Conservation (phyloP, 2,329 filamentous ascomycete genomes). For the Venturia aucupariae region DNA sequence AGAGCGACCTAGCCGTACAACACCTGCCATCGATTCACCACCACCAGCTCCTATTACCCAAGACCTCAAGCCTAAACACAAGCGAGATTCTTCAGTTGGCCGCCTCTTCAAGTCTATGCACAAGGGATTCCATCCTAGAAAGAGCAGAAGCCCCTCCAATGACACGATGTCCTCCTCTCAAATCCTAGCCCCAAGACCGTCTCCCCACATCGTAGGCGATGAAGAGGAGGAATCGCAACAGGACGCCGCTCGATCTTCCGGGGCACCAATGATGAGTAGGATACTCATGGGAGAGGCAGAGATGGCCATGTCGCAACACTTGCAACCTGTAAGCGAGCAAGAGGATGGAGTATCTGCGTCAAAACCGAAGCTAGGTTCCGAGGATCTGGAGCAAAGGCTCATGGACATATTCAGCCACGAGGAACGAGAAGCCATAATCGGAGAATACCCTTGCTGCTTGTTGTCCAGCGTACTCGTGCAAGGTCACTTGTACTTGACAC, state of each 20-base stretch:
- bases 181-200: conserved; percentile 22
- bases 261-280: conserved; percentile 14
- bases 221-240: conserved; percentile 24
- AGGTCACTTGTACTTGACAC: conserved; percentile 92
- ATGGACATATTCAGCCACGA: conserved; percentile 61
- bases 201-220: conserved; percentile 19
- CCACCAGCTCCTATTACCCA: background rate
- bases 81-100: conserved; percentile 13
- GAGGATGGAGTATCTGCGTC: conserved; percentile 24
- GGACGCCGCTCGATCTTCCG: conserved; percentile 24
- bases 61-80: conserved; percentile 17
- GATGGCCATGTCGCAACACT: conserved; percentile 15
- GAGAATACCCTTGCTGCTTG: conserved; percentile 92
- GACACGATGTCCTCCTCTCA: conserved; percentile 44
- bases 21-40: background rate
- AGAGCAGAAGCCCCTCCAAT: conserved; percentile 20
- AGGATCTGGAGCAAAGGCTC: conserved; percentile 57
- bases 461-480: conserved; percentile 85
- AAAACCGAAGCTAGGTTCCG: conserved; percentile 25
- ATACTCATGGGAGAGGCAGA: conserved; percentile 14
- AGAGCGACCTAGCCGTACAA: background rate
- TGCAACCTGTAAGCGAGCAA: conserved; percentile 7
- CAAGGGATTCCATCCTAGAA: conserved; percentile 29
- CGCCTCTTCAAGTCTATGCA: conserved; percentile 31
- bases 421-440: conserved; percentile 71